Evolutionary conservation across 2,329 filamentous ascomycete genomes (phyloP).

Genomic region (Chrysoporthe cubensis): DNA sequence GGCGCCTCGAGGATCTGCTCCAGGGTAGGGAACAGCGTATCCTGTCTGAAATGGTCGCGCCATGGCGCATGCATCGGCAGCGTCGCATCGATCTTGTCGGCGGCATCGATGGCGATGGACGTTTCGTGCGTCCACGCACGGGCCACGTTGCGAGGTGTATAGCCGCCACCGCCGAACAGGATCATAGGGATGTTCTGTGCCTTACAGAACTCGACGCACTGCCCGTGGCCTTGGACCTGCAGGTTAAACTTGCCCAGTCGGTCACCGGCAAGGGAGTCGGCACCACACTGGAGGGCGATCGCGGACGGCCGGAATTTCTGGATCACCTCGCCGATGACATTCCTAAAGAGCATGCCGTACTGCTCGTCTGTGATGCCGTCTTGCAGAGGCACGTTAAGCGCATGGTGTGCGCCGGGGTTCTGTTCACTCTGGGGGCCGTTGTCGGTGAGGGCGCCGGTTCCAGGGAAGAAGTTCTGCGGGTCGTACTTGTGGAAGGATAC

Average conservation of each 20-base stretch:
- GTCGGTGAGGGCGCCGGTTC: slow-evolving; percentile 84
- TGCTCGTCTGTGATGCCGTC: slow-evolving; percentile 91
- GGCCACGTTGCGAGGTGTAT: slow-evolving; percentile 95
- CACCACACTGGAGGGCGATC: slow-evolving; percentile 94
- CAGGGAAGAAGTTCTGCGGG: slow-evolving; percentile 81
- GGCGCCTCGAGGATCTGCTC: slow-evolving; percentile 70
- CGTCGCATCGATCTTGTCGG: slow-evolving; percentile 69
- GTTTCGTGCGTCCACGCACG: slow-evolving; percentile 98
- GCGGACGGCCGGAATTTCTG: slow-evolving; percentile 85
- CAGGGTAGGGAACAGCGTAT: slow-evolving; percentile 87
- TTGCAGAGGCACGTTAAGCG: slow-evolving; percentile 86
- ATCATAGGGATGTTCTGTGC: slow-evolving; percentile 78
- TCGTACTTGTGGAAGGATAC: slow-evolving; percentile 79
- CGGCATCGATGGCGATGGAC: slow-evolving; percentile 79
- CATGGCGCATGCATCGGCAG: slow-evolving; percentile 84
- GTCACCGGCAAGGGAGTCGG: slow-evolving; percentile 92
- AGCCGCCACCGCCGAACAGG: slow-evolving; percentile 91
- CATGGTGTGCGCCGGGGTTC: slow-evolving; percentile 86
- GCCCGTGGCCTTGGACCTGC: slow-evolving; percentile 91
- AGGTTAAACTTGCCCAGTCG: slow-evolving; percentile 94
- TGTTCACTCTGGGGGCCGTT: slow-evolving; percentile 82
- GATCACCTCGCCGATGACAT: slow-evolving; percentile 77
- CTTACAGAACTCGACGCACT: slow-evolving; percentile 90
- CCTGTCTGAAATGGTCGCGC: slow-evolving; percentile 84
- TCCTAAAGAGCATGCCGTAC: slow-evolving; percentile 84